Percentiles rank a stretch among this genome's conserved stretches.
Evolutionary conservation across 2,329 filamentous ascomycete species (phyloP).

Genomic region (Thielaviopsis populi): DNA sequence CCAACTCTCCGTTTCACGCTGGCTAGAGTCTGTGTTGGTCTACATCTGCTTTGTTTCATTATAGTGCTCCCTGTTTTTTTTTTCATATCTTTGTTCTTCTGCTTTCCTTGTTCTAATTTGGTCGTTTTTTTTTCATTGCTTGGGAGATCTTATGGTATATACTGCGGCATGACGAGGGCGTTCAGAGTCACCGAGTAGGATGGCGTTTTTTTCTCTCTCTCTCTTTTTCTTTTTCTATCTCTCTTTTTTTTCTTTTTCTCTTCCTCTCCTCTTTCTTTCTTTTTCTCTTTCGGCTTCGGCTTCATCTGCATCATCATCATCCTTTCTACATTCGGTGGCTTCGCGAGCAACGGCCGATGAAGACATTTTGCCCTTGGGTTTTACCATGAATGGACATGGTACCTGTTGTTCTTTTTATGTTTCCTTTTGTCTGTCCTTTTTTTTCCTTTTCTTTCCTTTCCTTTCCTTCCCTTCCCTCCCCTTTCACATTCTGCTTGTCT

Average conservation of each 20-base stretch:
- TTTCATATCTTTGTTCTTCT: background rate
- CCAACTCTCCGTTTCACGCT: background rate
- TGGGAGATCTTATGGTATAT: constrained; percentile 7
- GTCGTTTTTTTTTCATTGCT: constrained; percentile 1
- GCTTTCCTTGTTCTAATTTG: background rate
- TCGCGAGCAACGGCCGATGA: constrained; percentile 9
- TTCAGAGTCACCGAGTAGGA: constrained; percentile 6
- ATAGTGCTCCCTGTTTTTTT: background rate
- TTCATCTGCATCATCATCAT: background rate
- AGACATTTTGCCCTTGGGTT: constrained; percentile 12
- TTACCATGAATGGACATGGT: constrained; percentile 15
- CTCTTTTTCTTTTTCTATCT: background rate
- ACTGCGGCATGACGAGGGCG: constrained; percentile 10
- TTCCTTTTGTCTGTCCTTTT: background rate
- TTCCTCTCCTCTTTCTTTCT: background rate
- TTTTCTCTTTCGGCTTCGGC: background rate
- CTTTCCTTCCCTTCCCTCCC: background rate
- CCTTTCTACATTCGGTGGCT: constrained; percentile 4
- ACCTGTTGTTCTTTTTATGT: constrained; percentile 10
- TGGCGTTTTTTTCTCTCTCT: constrained; percentile 2
- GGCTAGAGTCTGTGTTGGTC: background rate
- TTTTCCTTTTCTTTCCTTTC: background rate
- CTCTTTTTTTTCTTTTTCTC: background rate
- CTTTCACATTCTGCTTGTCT: background rate
- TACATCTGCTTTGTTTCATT: background rate